These are phyloP conservation scores for Conticribra guillardii DNA, from an alignment of 108 stramenopile species.

Conservation along the genomic window DNA sequence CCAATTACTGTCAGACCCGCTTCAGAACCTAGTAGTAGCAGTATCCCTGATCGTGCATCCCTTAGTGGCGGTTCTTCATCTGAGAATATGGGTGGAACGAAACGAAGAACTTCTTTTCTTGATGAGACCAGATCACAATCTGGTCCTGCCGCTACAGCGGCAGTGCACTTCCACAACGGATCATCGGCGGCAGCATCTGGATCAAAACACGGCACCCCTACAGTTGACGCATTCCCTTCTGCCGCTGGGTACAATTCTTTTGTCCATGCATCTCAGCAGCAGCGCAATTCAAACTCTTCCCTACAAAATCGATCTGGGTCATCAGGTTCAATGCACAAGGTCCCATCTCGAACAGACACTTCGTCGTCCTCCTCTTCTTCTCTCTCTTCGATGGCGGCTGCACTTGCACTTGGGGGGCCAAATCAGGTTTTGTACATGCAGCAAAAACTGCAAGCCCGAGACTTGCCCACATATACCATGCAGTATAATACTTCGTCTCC, in stretches of 20 bases:
- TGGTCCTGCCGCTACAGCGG: not conserved
- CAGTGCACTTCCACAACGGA: not conserved
- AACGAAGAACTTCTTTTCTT: not conserved
- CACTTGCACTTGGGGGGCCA: constrained; percentile 60
- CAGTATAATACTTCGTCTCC: constrained; percentile 51
- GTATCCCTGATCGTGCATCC: not conserved
- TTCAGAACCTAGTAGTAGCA: not conserved
- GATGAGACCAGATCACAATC: no score
- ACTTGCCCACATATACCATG: constrained; percentile 5
- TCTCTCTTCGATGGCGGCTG: constrained; percentile 52
- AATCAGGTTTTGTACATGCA: constrained; percentile 45
- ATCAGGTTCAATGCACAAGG: constrained; percentile 38
- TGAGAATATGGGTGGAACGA: not conserved
- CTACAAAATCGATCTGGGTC: constrained; percentile 19
- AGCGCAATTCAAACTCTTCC: constrained; percentile 11
- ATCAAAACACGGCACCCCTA: not conserved
- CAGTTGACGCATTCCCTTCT: not conserved
- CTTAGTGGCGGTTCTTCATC: not conserved
- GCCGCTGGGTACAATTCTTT: constrained; percentile 11
- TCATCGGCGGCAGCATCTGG: not conserved
- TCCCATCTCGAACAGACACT: constrained; percentile 29
- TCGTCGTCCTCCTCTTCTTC: constrained; percentile 53
- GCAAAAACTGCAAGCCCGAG: constrained; percentile 37
- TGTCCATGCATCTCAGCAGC: constrained; percentile 17
- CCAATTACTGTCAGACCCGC: not conserved